Base-by-base conservation (phyloP, 495 filamentous ascomycete species). In the Aspergillus bertholletiae region DNA sequence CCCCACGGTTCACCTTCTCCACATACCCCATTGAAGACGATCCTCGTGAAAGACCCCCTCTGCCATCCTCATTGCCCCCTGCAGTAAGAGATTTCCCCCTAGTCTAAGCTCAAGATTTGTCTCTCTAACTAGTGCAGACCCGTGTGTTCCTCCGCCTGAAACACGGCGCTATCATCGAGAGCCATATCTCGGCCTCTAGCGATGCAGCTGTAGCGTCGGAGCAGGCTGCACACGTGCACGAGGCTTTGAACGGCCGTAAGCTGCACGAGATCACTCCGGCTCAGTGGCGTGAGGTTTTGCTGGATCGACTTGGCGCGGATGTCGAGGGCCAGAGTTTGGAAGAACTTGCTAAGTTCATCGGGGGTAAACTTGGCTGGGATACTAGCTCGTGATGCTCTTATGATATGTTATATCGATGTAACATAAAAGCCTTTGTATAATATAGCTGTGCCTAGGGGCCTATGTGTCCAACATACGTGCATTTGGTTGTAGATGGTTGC, bases 1-100 rank as follows among this genome's bases (percentile, higher is more conserved):
- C 92, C 18, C 92, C 92, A 0, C 83, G 86, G 60, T 96, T 97
- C 65, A 87, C 81, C 22, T 86, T 96, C 44, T 84, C 82, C 7
- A 83, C 79, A 18, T 74, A 78, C 56, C 60, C 69, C 3, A 80
- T 73, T 11, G 74, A 80, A 39, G 79, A 80, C 0, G 84, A 87
- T 58, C 74, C 75, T 15, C 74, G 82, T 11, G 73, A 74, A 45
- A 69, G 82, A 44, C 77, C 80, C 13, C 60, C 71, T 7, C 51
- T 80, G 39, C 78, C 76, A 7, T 35, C 66, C 7, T 68, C 66
- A n/a, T 59, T 78, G 7, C 74, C 73, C 21, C 49, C 63, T 39
- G 68, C 67, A 51, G 74, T 77, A 51, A 65, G 74, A 28, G 17
- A 39, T 30, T 9, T 24, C 46, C 22, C 51, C 7, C 7, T 13